A percentile compares a stretch with the other conserved stretches of the same genome.
These are phyloP conservation scores for Daldinia grandis DNA, from an alignment of 495 filamentous ascomycete genomes.

Conservation along the genomic window DNA sequence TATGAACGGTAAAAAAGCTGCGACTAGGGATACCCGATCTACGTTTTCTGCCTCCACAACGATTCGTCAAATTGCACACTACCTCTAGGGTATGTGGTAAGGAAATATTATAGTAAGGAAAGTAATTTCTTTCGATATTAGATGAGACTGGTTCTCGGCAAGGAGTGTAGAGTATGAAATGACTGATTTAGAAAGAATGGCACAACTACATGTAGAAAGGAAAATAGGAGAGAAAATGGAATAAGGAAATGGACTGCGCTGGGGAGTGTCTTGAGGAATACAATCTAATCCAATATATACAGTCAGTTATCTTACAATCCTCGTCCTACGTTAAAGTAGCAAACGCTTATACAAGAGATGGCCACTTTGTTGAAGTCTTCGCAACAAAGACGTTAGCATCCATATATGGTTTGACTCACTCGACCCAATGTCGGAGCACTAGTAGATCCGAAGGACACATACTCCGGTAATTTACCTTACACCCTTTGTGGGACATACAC, in stretches of 20 bases:
- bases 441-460: background rate
- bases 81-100: constrained; percentile 11
- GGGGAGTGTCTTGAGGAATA: background rate
- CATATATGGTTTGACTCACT: background rate
- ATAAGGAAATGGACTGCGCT: constrained; percentile 2
- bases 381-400: constrained; percentile 15
- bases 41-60: constrained; percentile 9
- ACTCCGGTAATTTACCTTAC: background rate
- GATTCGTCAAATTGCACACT: background rate
- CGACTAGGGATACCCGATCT: constrained; percentile 3
- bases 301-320: background rate
- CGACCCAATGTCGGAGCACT: background rate
- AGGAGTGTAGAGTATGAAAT: constrained; percentile 11
- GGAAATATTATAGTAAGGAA: constrained; percentile 5
- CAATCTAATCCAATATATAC: constrained; percentile 7
- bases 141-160: constrained; percentile 10
- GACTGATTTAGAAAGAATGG: constrained; percentile 11
- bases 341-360: constrained; percentile 20
- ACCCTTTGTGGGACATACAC: constrained; percentile 12
- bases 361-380: constrained; percentile 24
- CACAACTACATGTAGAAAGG: background rate
- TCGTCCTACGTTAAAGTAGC: background rate
- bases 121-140: constrained; percentile 9
- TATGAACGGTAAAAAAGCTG: background rate
- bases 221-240: constrained; percentile 18